Percentiles rank a stretch among this genome's conserved stretches.
These are phyloP conservation scores for Penicillium lividum DNA, from an alignment of 495 filamentous ascomycete genomes.

Conservation along the genomic window DNA sequence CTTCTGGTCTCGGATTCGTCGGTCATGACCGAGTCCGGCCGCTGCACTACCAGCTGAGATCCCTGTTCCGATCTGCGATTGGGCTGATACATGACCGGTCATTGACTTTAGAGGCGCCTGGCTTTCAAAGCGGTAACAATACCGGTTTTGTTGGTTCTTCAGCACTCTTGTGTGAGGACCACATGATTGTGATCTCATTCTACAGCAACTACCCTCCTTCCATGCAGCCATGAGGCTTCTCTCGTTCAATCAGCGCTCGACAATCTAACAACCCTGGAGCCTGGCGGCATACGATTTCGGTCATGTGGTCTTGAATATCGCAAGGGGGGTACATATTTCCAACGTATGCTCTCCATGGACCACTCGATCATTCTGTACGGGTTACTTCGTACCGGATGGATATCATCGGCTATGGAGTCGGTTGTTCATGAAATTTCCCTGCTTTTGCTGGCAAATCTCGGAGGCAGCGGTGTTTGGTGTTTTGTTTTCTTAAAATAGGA, in stretches of 20 bases:
- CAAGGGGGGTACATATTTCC: neutral
- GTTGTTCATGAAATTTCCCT: neutral
- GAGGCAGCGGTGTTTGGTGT: slow-evolving; percentile 7
- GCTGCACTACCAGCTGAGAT: slow-evolving; percentile 28
- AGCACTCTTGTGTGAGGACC: slow-evolving; percentile 9
- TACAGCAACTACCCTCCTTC: slow-evolving; percentile 15
- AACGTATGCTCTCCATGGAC: too few relatives aligned
- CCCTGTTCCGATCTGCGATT: slow-evolving; percentile 34
- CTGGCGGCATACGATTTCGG: slow-evolving; percentile 31
- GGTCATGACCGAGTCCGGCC: slow-evolving; percentile 24
- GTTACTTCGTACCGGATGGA: neutral
- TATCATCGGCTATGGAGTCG: neutral
- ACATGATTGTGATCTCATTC: slow-evolving; percentile 24
- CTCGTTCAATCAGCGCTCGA: slow-evolving; percentile 19
- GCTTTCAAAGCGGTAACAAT: slow-evolving; percentile 2
- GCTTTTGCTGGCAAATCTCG: slow-evolving; percentile 5
- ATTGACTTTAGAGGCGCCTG: slow-evolving; percentile 29
- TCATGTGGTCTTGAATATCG: slow-evolving; percentile 28
- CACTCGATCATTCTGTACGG: too few relatives aligned
- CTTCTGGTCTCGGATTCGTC: slow-evolving; percentile 31
- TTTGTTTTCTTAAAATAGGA: slow-evolving; percentile 20
- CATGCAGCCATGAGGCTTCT: slow-evolving; percentile 10
- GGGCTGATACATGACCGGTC: slow-evolving; percentile 27
- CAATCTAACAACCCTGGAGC: slow-evolving; percentile 21
- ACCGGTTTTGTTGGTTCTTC: slow-evolving; percentile 16